A percentile compares a stretch with the other conserved stretches of the same genome.
phyloP scores from a whole-genome alignment of 2,329 filamentous ascomycete genomes.

The Aspergillus tubingensis region DNA sequence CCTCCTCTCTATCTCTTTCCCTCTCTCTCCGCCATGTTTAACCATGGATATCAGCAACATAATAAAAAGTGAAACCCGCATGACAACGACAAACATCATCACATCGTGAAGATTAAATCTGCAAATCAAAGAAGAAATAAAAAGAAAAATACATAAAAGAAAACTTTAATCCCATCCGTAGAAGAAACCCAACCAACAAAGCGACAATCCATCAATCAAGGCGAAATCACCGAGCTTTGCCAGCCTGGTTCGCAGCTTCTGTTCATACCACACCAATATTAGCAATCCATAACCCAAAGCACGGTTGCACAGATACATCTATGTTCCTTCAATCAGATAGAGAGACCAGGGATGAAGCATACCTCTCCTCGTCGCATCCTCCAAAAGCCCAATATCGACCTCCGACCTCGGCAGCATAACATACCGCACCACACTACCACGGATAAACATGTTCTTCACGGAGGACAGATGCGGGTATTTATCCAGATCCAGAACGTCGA shows the following conservation, averaged over 20 bases:
- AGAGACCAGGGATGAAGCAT: constrained; percentile 22
- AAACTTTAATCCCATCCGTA: constrained; percentile 11
- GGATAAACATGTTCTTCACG: constrained; percentile 94
- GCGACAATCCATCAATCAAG: not conserved
- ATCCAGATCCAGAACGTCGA: constrained; percentile 86
- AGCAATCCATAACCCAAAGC: constrained; percentile 3
- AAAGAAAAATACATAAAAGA: constrained; percentile 10
- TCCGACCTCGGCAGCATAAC: constrained; percentile 81
- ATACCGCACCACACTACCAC: constrained; percentile 89
- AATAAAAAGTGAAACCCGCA: not conserved
- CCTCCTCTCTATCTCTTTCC: not conserved
- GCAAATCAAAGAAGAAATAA: constrained; percentile 4
- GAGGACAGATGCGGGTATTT: constrained; percentile 91
- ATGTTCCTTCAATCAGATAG: not conserved
- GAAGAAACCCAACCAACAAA: constrained; percentile 1
- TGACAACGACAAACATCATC: constrained; percentile 11
- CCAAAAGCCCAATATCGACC: constrained; percentile 81
- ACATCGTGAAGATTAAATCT: constrained; percentile 14
- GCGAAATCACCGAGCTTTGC: constrained; percentile 47
- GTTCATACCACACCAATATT: constrained; percentile 8
- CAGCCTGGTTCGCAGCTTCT: constrained; percentile 54
- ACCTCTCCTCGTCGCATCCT: constrained; percentile 90
- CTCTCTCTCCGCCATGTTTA: not conserved
- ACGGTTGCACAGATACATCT: too few relatives aligned
- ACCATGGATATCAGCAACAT: not conserved